Evolutionary conservation across 164 flowering plant genomes (phyloP).

Genomic region (Liquidambar formosana): DNA sequence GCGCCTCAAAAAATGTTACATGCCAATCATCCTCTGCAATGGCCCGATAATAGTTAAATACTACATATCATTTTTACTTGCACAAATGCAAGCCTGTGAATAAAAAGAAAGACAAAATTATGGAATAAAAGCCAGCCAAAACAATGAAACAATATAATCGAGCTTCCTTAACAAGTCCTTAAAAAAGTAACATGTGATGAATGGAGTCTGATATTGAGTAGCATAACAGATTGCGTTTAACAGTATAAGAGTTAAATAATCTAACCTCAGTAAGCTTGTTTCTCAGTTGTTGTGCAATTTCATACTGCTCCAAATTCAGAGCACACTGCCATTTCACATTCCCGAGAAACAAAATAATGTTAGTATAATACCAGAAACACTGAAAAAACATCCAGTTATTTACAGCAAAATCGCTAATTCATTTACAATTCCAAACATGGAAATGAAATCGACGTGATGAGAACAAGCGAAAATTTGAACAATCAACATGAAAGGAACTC

Average conservation of each 20-base stretch:
- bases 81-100: no score
- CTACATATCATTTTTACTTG: no score
- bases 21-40: background rate
- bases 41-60: background rate
- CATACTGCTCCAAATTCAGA: constrained; percentile 86
- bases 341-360: constrained; percentile 10
- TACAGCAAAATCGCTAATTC: no score
- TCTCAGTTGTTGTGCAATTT: constrained; percentile 79
- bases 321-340: constrained; percentile 63
- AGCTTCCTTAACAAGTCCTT: background rate
- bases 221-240: background rate
- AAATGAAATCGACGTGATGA: no score
- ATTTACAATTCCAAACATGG: no score
- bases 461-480: no score
- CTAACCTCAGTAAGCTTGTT: constrained; percentile 84
- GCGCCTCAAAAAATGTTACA: background rate
- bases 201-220: background rate
- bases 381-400: background rate
- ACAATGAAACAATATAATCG: background rate
- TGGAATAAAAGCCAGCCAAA: background rate
- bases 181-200: background rate
- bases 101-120: background rate
- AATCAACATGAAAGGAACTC: no score
- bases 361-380: background rate
- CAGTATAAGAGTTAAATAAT: background rate